phyloP scores from a whole-genome alignment of 345 rosid species.

The Eucalyptus lansdowneana region DNA sequence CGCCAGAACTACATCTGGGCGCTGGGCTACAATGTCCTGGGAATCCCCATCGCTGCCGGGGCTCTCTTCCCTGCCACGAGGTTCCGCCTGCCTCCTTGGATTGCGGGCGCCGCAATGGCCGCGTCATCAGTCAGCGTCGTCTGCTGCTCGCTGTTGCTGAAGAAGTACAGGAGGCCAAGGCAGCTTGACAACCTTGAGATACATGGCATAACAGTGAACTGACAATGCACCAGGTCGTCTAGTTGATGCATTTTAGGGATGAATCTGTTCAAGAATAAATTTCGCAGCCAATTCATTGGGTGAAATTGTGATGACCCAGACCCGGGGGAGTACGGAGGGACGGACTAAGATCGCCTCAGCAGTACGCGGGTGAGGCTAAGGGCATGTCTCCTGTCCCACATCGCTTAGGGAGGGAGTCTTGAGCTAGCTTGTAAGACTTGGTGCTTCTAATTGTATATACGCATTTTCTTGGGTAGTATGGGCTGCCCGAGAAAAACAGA shows the following conservation, averaged over 20 bases:
- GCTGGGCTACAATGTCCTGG: slow-evolving; percentile 76
- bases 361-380: too few species aligned
- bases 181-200: slow-evolving; percentile 43
- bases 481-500: too few species aligned
- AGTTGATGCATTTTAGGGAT: neutral
- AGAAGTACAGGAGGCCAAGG: slow-evolving; percentile 62
- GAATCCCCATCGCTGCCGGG: slow-evolving; percentile 85
- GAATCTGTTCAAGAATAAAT: neutral
- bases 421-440: accelerated
- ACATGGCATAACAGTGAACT: slow-evolving; percentile 38
- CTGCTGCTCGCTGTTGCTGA: slow-evolving; percentile 72
- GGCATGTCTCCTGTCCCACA: too few species aligned
- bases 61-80: slow-evolving; percentile 53
- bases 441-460: accelerated
- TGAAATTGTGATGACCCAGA: neutral
- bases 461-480: too few species aligned
- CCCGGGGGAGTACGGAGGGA: too few species aligned
- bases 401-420: too few species aligned
- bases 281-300: neutral
- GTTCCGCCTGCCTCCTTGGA: slow-evolving; percentile 91
- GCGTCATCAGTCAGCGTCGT: slow-evolving; percentile 95
- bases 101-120: slow-evolving; percentile 98
- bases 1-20: slow-evolving; percentile 95
- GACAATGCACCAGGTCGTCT: neutral
- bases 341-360: too few species aligned